Evolutionary conservation across 108 stramenopile genomes (phyloP), one percentile per base, ranked within the genome.

Genomic region (Mediolabrus comicus): DNA sequence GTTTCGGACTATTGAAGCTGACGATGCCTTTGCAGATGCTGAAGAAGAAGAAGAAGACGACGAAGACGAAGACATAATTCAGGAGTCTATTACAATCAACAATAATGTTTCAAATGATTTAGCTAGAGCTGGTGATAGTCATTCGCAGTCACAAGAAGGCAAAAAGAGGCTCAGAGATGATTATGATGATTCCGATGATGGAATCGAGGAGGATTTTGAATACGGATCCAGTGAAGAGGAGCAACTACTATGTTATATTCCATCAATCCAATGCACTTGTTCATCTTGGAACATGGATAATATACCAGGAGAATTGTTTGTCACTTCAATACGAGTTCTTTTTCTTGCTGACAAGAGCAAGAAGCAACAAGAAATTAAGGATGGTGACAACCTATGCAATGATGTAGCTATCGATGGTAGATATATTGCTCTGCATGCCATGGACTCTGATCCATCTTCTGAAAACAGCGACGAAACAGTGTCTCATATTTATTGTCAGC

Each of bases 341-440:
- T 80, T 80, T n/a, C 24, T 80, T 51, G 54, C 74, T 27, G 1
- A 24, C 22, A 27, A 19, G 13, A 30, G 32, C 19, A 27, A 52
- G 16, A 49, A 17, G 9, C 46, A 7, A 49, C 19, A 22, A 22
- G 46, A 49, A 8, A 49, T 22, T 8, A 30, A 63, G 2, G 38
- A 59, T 1, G 36, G 46, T 34, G 13, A 16, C n/a, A 57, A 68
- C 4, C 29, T 30, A 38, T 49, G 26, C 19, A 36, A 72, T 59
- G 90, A 91, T 77, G 30, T 86, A 14, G 80, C 86, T 9, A 67
- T 91, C 36, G 86, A 84, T 56, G 90, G 82, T 7, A 67, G 77
- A 14, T 88, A 87, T 52, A 87, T 91, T 69, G 77, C 75, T 46
- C 60, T 91, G 62, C 90, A 91, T 72, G 90, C 90, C 58, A 61